Conservation (phyloP, 352 stramenopile genomes). For the Globisporangium takayamanum region DNA sequence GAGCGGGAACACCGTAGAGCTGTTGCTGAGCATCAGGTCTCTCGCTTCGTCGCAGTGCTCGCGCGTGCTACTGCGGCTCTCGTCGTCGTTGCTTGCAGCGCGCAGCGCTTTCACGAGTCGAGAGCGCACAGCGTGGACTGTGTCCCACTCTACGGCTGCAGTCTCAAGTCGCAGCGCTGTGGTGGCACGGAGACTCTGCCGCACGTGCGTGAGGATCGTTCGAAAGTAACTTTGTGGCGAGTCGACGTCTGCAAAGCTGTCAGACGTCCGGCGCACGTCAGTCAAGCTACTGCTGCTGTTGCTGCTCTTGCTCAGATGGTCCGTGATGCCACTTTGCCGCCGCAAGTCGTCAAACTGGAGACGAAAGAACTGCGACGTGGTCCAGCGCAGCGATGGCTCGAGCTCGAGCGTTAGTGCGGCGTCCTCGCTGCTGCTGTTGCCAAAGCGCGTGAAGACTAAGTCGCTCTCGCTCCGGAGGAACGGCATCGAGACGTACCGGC, state of each 20-base stretch:
- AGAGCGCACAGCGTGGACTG: constrained; percentile 30
- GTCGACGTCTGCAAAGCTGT: constrained; percentile 4
- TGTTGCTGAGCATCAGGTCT: constrained; percentile 28
- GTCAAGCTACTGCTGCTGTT: neutral
- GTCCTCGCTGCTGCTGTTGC: constrained; percentile 38
- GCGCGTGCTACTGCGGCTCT: constrained; percentile 15
- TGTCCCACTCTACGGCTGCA: constrained; percentile 30
- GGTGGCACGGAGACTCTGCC: constrained; percentile 9
- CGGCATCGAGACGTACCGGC: constrained; percentile 39
- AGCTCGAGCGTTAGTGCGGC: constrained; percentile 38
- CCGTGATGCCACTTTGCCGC: constrained; percentile 2
- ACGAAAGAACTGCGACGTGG: constrained; percentile 49
- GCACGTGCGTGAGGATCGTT: constrained; percentile 3
- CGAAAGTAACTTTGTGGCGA: constrained; percentile 5
- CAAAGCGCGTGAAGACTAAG: constrained; percentile 48
- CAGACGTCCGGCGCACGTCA: neutral
- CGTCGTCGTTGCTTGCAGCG: constrained; percentile 18
- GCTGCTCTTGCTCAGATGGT: neutral
- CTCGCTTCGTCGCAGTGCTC: constrained; percentile 26
- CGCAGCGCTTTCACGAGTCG: constrained; percentile 34
- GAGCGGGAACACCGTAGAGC: constrained; percentile 46
- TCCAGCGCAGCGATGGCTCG: constrained; percentile 33
- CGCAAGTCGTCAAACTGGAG: constrained; percentile 47
- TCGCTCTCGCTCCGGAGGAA: constrained; percentile 52
- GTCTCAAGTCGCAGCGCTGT: constrained; percentile 29